A percentile compares a stretch with the other conserved stretches of the same genome.
These are phyloP conservation scores for Crepidotus variabilis DNA, from an alignment of 768 basidiomycete species.

Conservation along the genomic window DNA sequence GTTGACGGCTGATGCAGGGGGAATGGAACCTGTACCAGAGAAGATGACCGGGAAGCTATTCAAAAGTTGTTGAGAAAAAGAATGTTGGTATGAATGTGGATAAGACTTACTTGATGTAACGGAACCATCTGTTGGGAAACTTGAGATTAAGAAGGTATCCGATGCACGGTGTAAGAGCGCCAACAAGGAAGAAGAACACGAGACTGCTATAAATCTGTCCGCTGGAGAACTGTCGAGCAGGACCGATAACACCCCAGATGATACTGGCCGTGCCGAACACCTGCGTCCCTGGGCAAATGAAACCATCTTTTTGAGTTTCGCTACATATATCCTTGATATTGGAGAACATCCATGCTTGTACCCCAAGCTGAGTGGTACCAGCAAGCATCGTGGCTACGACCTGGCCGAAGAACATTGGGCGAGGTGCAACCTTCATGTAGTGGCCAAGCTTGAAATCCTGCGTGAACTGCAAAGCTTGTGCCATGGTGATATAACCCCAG, in stretches of 20 bases:
- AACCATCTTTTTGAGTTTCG: slow-evolving; percentile 49
- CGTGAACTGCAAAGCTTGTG: slow-evolving; percentile 65
- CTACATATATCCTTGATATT: slow-evolving; percentile 62
- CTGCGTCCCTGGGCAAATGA: slow-evolving; percentile 64
- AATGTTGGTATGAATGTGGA: neutral
- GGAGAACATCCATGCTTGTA: slow-evolving; percentile 76
- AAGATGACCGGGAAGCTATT: slow-evolving; percentile 53
- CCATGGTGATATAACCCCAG: slow-evolving; percentile 71
- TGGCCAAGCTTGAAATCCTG: slow-evolving; percentile 80
- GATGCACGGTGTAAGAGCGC: slow-evolving; percentile 54
- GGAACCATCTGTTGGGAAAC: slow-evolving; percentile 60
- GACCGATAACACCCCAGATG: slow-evolving; percentile 83
- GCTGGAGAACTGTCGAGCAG: slow-evolving; percentile 61
- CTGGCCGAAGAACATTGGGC: slow-evolving; percentile 70
- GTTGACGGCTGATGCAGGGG: slow-evolving; percentile 66
- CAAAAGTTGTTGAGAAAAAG: neutral
- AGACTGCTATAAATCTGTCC: slow-evolving; percentile 65
- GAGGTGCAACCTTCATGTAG: slow-evolving; percentile 74
- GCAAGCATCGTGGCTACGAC: slow-evolving; percentile 64
- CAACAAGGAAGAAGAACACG: slow-evolving; percentile 75
- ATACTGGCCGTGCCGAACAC: slow-evolving; percentile 80
- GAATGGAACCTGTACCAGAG: slow-evolving; percentile 56
- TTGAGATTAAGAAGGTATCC: slow-evolving; percentile 50
- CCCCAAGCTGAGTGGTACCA: slow-evolving; percentile 70
- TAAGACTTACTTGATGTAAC: slow-evolving; percentile 57